Base-by-base conservation (phyloP, 2,329 filamentous ascomycete species). In the Cordyceps farinosa region DNA sequence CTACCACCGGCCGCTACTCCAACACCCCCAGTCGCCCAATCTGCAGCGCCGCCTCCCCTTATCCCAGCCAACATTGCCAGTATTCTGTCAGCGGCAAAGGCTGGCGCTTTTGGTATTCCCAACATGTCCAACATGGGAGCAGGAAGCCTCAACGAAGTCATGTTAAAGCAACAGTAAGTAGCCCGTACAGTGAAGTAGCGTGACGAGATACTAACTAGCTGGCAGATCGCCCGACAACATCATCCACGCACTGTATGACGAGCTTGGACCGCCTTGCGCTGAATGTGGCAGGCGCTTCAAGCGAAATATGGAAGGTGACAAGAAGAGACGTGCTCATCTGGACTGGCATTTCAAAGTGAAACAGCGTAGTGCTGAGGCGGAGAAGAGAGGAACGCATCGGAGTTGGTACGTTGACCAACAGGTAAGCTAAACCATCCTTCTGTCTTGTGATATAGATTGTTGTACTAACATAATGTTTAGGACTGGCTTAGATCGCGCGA, bases 311-410 rank as follows among this genome's bases (percentile, higher is more conserved):
- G 87, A 90, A 67, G 94, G 94, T 13, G 90, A 87, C 70, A 88
- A 89, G 72, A 90, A 90, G 79, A 98, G 98, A 79, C 91, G 89
- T 30, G 87, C 89, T 3, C 95, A 99, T 73, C 88, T 99, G 81
- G 95, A 99, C 76, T 99, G 95, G 95, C 95, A 99, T 76, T 99
- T 99, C 78, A 88, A 90, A 63, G 93, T 94, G 30, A 94, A 97
- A 71, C 90, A 93, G 71, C 89, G 92, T 52, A 91, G 96, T 77
- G 87, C 88, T 3, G 94, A 98, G 69, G 89, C 90, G 15, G 88
- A 91, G 71, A 94, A 91, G 73, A 86, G 91, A 65, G 92, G 91
- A 38, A 90, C 96, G 69, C 93, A 96, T 72, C 88, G 95, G 40
- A 96, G 92, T 75, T 98, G 92, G 92, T 97, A 97, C 73, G 88